Evolutionary conservation across 306 rosid species (phyloP).

Genomic region (Cicer cuneatum): DNA sequence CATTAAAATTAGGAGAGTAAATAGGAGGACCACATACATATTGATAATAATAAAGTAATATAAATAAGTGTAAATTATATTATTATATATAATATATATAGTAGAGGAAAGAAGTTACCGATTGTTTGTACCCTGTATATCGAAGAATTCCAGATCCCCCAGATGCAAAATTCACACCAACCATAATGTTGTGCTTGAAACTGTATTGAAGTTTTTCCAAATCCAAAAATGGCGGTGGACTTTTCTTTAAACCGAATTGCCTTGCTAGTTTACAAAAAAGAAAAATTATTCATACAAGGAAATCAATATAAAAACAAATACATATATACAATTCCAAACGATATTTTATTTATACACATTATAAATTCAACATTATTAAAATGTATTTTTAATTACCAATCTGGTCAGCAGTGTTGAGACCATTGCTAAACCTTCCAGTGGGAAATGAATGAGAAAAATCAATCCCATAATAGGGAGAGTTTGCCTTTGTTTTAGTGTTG

Average conservation of each 20-base stretch:
- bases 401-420: constrained; percentile 60
- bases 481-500: constrained; percentile 36
- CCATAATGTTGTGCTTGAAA: constrained; percentile 43
- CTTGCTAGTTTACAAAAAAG: constrained; percentile 39
- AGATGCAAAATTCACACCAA: constrained; percentile 62
- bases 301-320: constrained; percentile 7
- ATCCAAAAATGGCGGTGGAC: constrained; percentile 58
- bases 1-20: background rate
- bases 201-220: background rate
- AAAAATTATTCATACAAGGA: constrained; percentile 2
- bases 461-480: constrained; percentile 52
- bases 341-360: background rate
- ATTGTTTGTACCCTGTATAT: constrained; percentile 43
- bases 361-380: background rate
- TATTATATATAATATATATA: no score
- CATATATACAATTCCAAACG: no score
- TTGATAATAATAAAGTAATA: background rate
- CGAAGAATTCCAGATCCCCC: constrained; percentile 58
- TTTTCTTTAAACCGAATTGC: constrained; percentile 46
- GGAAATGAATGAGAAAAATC: constrained; percentile 54
- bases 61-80: no score
- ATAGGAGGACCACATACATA: background rate
- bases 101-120: constrained; percentile 25
- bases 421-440: constrained; percentile 69
- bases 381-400: constrained; percentile 43